Percentiles rank a stretch among this genome's conserved stretches.
Evolutionary conservation across 257 asterid species (phyloP).

Genomic region (Oldenlandia corymbosa): DNA sequence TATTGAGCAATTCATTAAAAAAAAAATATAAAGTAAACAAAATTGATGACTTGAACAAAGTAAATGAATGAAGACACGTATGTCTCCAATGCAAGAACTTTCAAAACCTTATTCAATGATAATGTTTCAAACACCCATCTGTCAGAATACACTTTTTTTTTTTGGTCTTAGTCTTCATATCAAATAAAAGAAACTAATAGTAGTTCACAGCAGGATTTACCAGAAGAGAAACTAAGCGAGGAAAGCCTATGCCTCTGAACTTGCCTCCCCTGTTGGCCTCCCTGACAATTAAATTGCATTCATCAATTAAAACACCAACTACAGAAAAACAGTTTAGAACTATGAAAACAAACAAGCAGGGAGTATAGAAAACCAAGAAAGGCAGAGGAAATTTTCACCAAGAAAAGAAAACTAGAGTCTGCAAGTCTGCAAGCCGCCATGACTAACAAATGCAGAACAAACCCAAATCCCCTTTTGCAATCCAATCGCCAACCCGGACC

Average conservation of each 20-base stretch:
- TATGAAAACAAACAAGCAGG: constrained; percentile 1
- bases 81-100: not conserved
- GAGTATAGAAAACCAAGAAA: not conserved
- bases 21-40: no score
- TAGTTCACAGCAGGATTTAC: constrained; percentile 21
- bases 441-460: not conserved
- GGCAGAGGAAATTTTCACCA: constrained; percentile 30
- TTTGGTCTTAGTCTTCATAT: not conserved
- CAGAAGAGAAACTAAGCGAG: constrained; percentile 50
- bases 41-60: not conserved
- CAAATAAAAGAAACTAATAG: not conserved
- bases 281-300: constrained; percentile 32
- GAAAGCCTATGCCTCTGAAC: constrained; percentile 35
- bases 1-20: no score
- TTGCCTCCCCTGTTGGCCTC: constrained; percentile 47
- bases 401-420: constrained; percentile 50
- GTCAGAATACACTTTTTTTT: not conserved
- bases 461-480: constrained; percentile 4
- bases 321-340: not conserved
- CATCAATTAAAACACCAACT: not conserved
- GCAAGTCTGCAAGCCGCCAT: constrained; percentile 89
- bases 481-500: constrained; percentile 5
- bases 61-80: not conserved
- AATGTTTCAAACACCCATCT: not conserved
- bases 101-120: not conserved